These are phyloP conservation scores for Raphanus raphanistrum DNA, from an alignment of 345 rosid species.

Conservation along the genomic window DNA sequence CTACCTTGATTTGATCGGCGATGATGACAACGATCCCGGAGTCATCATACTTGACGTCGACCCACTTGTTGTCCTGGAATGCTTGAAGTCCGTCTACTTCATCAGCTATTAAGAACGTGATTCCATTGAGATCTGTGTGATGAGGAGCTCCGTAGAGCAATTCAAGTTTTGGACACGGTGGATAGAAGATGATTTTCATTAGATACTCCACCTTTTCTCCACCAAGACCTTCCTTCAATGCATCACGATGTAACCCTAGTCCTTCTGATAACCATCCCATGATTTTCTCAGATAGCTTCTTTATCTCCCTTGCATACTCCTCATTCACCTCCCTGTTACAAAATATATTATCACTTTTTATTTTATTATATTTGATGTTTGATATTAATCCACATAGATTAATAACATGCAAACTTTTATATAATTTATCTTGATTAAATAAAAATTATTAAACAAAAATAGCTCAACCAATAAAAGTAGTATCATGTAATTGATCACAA, in stretches of 20 bases:
- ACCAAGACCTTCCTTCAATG: slow-evolving; percentile 49
- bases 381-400: too few relatives aligned
- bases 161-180: slow-evolving; percentile 66
- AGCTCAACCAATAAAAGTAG: neutral
- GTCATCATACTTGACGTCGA: neutral
- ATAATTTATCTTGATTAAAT: neutral
- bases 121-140: slow-evolving; percentile 58
- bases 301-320: slow-evolving; percentile 54
- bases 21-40: neutral
- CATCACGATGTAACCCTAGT: slow-evolving; percentile 50
- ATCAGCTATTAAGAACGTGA: slow-evolving; percentile 68
- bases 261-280: slow-evolving; percentile 55
- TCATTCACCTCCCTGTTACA: slow-evolving; percentile 56
- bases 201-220: slow-evolving; percentile 58
- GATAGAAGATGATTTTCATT: slow-evolving; percentile 67
- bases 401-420: too few relatives aligned
- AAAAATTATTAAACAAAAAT: neutral
- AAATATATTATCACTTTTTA: neutral
- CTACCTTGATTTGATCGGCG: slow-evolving; percentile 38
- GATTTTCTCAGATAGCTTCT: slow-evolving; percentile 51
- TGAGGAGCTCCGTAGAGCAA: slow-evolving; percentile 54
- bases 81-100: slow-evolving; percentile 22
- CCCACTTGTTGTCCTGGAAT: slow-evolving; percentile 10
- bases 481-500: too few relatives aligned
- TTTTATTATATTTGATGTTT: too few relatives aligned